Evolutionary conservation across 1,284 basidiomycete species (phyloP), one percentile per base, ranked within the genome.

Genomic region (Ustilago cynodontis): DNA sequence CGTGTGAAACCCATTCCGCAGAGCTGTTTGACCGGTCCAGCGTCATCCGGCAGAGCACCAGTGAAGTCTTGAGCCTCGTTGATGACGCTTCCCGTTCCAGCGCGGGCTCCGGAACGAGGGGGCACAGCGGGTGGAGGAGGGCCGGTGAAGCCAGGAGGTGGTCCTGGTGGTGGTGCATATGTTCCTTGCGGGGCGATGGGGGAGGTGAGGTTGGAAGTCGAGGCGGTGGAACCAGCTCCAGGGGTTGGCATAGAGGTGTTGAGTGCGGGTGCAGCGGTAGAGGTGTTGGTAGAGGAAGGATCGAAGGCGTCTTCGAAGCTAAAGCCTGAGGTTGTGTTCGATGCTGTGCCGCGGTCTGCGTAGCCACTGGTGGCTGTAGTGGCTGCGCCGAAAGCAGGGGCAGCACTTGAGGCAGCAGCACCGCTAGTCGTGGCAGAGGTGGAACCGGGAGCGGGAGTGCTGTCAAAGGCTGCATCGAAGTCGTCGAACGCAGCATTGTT

Each of bases 1-100:
- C 84, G 62, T 13, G 77, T 70, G 66, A 86, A 86, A 33, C 84
- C 84, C 84, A 86, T 86, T 11, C 78, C 78, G 67, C 80, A 82
- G 18, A 86, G 68, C 63, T 85, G 83, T 55, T 80, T 79, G 45
- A 85, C 84, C 2, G 71, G 83, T 0, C 67, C 77, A 7, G 82
- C 82, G 31, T 86, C 84, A 62, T 82, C 83, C 3, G 83, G 71
- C 1, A 82, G 58, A 0, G 84, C 73, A n/a, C 77, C 77, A 2
- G 81, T 52, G 75, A 74, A 64, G 62, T 66, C 66, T n/a, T 59
- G 59, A 1, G 60, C 65, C 16, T 69, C 58, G 18, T 51, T 70
- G 14, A 43, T 10, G 41, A n/a, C 41, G 41, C 41, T 43, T 20
- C 41, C 41, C 8, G 43, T 65, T 16, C 67, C 61, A 13, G 20